Evolutionary conservation across 805 yeast species (phyloP).

Genomic region (Candida glaebosa): DNA sequence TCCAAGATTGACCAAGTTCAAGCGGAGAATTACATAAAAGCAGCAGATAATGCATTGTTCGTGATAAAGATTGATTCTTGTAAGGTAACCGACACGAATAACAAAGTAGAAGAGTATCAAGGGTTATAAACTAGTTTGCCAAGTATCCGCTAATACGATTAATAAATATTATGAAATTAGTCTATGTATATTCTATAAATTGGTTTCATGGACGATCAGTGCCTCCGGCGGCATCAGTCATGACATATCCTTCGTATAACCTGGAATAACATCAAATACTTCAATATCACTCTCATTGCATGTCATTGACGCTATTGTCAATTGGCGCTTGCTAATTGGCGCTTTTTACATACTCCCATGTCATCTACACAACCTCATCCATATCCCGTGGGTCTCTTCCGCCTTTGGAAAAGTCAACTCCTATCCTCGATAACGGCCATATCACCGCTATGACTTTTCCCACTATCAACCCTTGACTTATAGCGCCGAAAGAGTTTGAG

Average conservation of each 20-base stretch:
- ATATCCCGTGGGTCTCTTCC: conserved; percentile 20
- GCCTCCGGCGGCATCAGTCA: no score
- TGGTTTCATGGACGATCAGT: no score
- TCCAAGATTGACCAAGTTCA: conserved; percentile 71
- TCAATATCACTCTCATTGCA: background rate
- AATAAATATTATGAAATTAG: no score
- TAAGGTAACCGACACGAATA: conserved; percentile 75
- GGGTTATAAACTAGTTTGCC: background rate
- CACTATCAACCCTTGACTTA: conserved; percentile 72
- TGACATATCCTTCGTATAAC: no score
- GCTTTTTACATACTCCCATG: no score
- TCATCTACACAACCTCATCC: background rate
- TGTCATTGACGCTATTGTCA: background rate
- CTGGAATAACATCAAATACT: background rate
- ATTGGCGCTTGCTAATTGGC: no score
- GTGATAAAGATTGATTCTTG: conserved; percentile 64
- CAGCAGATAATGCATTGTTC: conserved; percentile 63
- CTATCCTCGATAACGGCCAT: conserved; percentile 55
- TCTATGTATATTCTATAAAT: background rate
- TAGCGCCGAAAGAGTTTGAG: conserved; percentile 84
- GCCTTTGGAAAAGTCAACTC: conserved; percentile 21
- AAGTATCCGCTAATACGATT: no score
- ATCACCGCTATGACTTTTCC: conserved; percentile 70
- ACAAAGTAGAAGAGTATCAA: conserved; percentile 46
- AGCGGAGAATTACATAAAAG: conserved; percentile 43